Percentiles rank a stretch among this genome's conserved stretches.
These are phyloP conservation scores for Solanum sitiens DNA, from an alignment of 257 asterid species.

Conservation along the genomic window DNA sequence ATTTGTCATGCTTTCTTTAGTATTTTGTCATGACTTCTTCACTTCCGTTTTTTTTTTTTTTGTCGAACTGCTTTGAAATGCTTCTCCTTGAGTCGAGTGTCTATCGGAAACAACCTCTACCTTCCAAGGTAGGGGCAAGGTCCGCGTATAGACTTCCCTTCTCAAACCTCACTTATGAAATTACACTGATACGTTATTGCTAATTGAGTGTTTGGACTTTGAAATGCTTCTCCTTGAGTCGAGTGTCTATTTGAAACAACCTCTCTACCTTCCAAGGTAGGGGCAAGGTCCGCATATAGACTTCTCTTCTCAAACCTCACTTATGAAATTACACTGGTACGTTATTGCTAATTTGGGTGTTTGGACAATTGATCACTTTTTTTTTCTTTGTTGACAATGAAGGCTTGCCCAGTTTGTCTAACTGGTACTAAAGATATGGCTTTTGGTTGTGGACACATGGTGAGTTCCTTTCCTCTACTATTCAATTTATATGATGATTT, in stretches of 20 bases:
- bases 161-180: neutral
- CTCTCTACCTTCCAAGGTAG: neutral
- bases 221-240: no score
- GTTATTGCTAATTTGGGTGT: neutral
- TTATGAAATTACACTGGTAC: neutral
- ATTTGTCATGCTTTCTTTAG: neutral
- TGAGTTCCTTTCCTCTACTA: slow-evolving; percentile 9
- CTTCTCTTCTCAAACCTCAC: neutral
- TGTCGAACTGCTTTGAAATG: neutral
- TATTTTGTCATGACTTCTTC: neutral
- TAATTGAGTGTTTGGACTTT: neutral
- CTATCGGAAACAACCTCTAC: neutral
- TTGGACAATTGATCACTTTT: neutral
- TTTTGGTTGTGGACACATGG: slow-evolving; percentile 78
- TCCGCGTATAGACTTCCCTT: neutral
- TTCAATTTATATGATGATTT: neutral
- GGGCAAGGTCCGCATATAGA: fast-evolving
- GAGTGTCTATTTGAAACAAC: neutral
- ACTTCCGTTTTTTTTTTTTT: no score
- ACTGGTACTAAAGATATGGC: slow-evolving; percentile 53
- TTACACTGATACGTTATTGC: neutral
- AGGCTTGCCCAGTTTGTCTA: slow-evolving; percentile 69
- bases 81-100: neutral
- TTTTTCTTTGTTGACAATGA: neutral
- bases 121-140: fast-evolving